These are phyloP conservation scores for Tulasnella sp. DNA, from an alignment of 768 basidiomycete genomes.

Conservation along the genomic window DNA sequence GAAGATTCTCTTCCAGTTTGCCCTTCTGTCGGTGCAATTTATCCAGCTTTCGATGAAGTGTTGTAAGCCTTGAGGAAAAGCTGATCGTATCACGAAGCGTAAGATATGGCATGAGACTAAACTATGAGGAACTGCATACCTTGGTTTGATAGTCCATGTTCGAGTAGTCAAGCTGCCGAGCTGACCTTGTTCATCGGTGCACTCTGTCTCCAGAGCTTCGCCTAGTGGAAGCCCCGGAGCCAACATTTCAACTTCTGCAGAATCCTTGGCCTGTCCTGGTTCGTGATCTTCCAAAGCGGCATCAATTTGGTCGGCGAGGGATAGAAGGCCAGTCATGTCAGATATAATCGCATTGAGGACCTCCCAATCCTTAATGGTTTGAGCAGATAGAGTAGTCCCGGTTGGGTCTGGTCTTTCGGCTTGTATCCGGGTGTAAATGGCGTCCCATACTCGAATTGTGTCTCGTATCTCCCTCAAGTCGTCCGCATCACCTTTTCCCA, in stretches of 20 bases:
- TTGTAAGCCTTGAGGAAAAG: slow-evolving; percentile 44
- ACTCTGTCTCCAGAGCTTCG: background rate
- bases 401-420: slow-evolving; percentile 1
- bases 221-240: background rate
- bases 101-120: background rate
- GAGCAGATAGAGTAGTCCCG: background rate
- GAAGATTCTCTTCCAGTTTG: slow-evolving; percentile 44
- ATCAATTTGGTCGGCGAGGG: slow-evolving; percentile 46
- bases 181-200: background rate
- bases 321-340: slow-evolving; percentile 29
- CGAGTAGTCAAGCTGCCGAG: background rate
- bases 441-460: slow-evolving; percentile 49
- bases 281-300: slow-evolving; percentile 33
- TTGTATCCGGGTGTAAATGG: slow-evolving; percentile 31
- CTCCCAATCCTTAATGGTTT: background rate
- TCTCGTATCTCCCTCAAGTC: slow-evolving; percentile 56
- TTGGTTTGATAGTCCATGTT: slow-evolving; percentile 49
- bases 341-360: background rate
- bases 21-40: slow-evolving; percentile 37
- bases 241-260: slow-evolving; percentile 16
- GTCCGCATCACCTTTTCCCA: slow-evolving; percentile 50
- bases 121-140: slow-evolving; percentile 31
- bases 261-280: slow-evolving; percentile 14
- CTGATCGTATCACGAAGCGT: slow-evolving; percentile 26
- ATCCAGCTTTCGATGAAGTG: slow-evolving; percentile 39